Conservation (phyloP, 2,329 filamentous ascomycete species). For the Alternaria postmessia region DNA sequence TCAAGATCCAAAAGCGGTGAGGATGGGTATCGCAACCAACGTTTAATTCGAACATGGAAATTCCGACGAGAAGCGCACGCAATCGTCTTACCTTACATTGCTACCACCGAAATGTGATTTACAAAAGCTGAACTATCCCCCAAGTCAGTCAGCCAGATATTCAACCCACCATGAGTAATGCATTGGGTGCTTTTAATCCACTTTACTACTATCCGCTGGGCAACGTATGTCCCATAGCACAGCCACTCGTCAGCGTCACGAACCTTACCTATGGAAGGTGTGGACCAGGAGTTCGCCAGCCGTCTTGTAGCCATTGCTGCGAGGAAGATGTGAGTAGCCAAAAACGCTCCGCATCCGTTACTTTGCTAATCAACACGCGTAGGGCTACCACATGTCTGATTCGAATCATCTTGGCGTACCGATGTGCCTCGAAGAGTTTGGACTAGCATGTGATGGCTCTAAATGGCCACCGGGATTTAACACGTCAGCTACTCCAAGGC, state of each 20-base stretch:
- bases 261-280: constrained; percentile 4
- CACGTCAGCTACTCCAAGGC: neutral
- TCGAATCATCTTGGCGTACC: neutral
- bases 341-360: neutral
- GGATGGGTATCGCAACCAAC: neutral
- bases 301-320: neutral
- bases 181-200: neutral
- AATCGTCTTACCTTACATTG: neutral
- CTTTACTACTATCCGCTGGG: constrained; percentile 3
- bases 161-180: neutral
- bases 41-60: neutral
- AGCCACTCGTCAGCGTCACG: neutral
- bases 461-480: constrained; percentile 4
- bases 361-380: neutral
- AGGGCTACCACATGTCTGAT: constrained; percentile 3
- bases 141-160: neutral
- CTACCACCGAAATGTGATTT: neutral
- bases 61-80: neutral
- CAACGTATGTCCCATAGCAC: neutral
- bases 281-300: constrained; percentile 1
- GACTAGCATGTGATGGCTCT: constrained; percentile 5
- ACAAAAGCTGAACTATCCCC: neutral
- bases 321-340: constrained; percentile 1
- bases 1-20: neutral
- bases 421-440: constrained; percentile 3